phyloP scores from a whole-genome alignment of 495 filamentous ascomycete genomes.

The Tuber melanosporum region DNA sequence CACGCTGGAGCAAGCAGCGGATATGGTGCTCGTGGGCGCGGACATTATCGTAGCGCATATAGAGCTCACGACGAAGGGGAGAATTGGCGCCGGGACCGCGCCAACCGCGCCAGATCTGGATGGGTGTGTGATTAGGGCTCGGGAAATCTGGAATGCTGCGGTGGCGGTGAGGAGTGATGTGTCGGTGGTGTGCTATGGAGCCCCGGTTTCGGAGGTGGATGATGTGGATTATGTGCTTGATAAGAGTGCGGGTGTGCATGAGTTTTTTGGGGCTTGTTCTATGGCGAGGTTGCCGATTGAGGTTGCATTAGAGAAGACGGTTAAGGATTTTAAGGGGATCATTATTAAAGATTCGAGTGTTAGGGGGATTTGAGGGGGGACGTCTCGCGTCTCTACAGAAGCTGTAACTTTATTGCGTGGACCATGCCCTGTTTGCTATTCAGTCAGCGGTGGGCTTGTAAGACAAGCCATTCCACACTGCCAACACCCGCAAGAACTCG shows the following conservation, averaged over 20 bases:
- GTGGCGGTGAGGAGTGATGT: conserved; percentile 51
- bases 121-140: conserved; percentile 53
- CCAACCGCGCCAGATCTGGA: conserved; percentile 54
- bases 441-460: neutral
- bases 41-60: conserved; percentile 65
- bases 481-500: too few species aligned
- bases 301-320: conserved; percentile 57
- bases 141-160: conserved; percentile 59
- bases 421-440: too few species aligned
- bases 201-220: conserved; percentile 56
- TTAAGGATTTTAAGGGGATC: conserved; percentile 56
- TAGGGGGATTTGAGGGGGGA: neutral
- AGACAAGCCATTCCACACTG: neutral
- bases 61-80: conserved; percentile 59
- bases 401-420: neutral
- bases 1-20: conserved; percentile 51
- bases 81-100: conserved; percentile 51
- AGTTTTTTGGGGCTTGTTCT: conserved; percentile 64
- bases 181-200: conserved; percentile 64
- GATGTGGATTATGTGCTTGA: conserved; percentile 59
- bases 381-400: neutral
- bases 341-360: conserved; percentile 11
- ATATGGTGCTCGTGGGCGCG: conserved; percentile 57
- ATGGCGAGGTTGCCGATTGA: conserved; percentile 68
- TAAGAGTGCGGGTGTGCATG: conserved; percentile 56